These are phyloP conservation scores for Beauveria australis DNA, from an alignment of 2,329 filamentous ascomycete species.

Conservation along the genomic window DNA sequence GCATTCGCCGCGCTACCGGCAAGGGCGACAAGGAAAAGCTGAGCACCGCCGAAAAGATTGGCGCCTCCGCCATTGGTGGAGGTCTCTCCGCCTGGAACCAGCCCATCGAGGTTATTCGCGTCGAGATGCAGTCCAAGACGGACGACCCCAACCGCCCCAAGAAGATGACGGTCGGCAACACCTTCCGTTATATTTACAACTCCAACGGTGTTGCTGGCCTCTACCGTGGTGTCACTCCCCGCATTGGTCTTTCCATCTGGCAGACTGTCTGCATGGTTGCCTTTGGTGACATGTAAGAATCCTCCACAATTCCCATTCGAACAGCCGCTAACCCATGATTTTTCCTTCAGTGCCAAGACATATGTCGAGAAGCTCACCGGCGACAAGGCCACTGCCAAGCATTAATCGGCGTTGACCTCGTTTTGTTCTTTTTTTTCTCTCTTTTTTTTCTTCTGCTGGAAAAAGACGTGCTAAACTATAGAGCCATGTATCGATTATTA, in stretches of 20 bases:
- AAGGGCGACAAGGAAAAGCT: slow-evolving; percentile 79
- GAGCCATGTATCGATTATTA: slow-evolving; percentile 4
- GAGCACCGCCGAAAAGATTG: slow-evolving; percentile 73
- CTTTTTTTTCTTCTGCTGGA: background rate
- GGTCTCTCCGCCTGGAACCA: slow-evolving; percentile 98
- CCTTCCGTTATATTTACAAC: slow-evolving; percentile 78
- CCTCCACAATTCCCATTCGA: background rate
- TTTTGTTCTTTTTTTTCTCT: slow-evolving; percentile 5
- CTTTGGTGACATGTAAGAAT: slow-evolving; percentile 86
- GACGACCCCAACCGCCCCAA: slow-evolving; percentile 95
- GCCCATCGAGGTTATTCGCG: slow-evolving; percentile 98
- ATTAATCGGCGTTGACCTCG: slow-evolving; percentile 38
- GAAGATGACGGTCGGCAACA: slow-evolving; percentile 95
- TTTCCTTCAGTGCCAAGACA: slow-evolving; percentile 48
- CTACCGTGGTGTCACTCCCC: slow-evolving; percentile 90
- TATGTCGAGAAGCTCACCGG: slow-evolving; percentile 61
- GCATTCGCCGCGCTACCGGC: slow-evolving; percentile 68
- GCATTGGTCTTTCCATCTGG: slow-evolving; percentile 94
- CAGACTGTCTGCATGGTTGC: slow-evolving; percentile 99
- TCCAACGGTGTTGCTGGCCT: slow-evolving; percentile 84
- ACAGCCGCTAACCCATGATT: slow-evolving; percentile 4
- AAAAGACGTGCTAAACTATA: background rate
- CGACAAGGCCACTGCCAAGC: slow-evolving; percentile 57
- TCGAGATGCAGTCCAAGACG: slow-evolving; percentile 99
- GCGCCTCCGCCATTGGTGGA: slow-evolving; percentile 80